phyloP scores from a whole-genome alignment of 768 basidiomycete species.

The Cystoderma amianthinum region DNA sequence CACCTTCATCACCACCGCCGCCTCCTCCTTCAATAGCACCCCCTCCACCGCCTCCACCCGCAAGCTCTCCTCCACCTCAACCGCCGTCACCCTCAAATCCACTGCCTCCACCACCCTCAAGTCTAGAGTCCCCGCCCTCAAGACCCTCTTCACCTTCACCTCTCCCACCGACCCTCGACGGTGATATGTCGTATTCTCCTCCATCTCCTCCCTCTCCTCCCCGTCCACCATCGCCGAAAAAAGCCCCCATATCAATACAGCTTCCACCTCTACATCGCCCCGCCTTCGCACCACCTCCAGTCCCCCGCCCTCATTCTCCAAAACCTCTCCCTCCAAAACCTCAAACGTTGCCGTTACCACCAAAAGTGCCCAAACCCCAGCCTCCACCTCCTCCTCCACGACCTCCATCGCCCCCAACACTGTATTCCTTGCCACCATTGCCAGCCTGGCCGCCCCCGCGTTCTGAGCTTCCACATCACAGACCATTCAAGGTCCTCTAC shows the following conservation, averaged over 20 bases:
- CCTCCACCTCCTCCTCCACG: constrained; percentile 10
- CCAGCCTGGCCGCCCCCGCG: constrained; percentile 57
- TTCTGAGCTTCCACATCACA: constrained; percentile 36
- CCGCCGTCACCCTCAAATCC: constrained; percentile 21
- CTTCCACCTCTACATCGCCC: constrained; percentile 13
- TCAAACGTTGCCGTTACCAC: constrained; percentile 24
- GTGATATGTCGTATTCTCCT: neutral
- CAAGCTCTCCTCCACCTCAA: constrained; percentile 21
- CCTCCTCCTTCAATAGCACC: constrained; percentile 22
- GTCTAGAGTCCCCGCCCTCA: neutral
- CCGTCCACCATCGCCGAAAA: neutral
- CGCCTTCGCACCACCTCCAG: constrained; percentile 13
- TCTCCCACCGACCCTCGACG: constrained; percentile 1
- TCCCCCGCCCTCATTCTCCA: constrained; percentile 19
- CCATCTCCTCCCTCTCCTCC: constrained; percentile 11
- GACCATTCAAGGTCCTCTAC: constrained; percentile 55
- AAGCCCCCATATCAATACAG: neutral
- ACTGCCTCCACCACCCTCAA: neutral
- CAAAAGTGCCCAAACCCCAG: constrained; percentile 23
- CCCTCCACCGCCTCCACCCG: constrained; percentile 21
- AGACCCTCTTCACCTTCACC: constrained; percentile 18
- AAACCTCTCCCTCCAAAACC: constrained; percentile 27
- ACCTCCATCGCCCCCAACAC: constrained; percentile 20
- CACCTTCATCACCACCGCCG: constrained; percentile 20
- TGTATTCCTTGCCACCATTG: constrained; percentile 19